These are phyloP conservation scores for Dactylellina drechsleri DNA, from an alignment of 2,329 filamentous ascomycete genomes.

Conservation along the genomic window DNA sequence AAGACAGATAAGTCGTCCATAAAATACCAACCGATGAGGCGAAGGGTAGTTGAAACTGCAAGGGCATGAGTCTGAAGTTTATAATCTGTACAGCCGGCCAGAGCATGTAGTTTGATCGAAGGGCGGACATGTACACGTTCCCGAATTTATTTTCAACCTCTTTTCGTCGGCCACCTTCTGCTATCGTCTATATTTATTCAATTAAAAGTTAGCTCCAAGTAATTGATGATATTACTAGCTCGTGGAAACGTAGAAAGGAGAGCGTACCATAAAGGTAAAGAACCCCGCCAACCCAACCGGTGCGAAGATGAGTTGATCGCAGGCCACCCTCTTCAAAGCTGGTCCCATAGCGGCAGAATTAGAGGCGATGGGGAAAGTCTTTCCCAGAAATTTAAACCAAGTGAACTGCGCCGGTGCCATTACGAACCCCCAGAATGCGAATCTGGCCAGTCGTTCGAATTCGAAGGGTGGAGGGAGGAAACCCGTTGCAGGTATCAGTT, in stretches of 20 bases:
- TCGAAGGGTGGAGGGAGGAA: slow-evolving; percentile 83
- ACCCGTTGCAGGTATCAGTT: slow-evolving; percentile 74
- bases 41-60: slow-evolving; percentile 96
- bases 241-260: background rate
- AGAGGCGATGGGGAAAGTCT: slow-evolving; percentile 79
- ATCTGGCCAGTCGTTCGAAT: slow-evolving; percentile 90
- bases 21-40: slow-evolving; percentile 95
- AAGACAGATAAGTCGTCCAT: slow-evolving; percentile 95
- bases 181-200: slow-evolving; percentile 69
- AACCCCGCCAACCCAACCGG: slow-evolving; percentile 87
- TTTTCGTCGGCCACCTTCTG: slow-evolving; percentile 86
- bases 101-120: slow-evolving; percentile 94
- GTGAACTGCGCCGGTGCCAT: slow-evolving; percentile 96
- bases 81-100: slow-evolving; percentile 97
- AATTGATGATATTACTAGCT: background rate
- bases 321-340: slow-evolving; percentile 86
- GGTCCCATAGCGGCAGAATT: slow-evolving; percentile 72
- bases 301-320: slow-evolving; percentile 93
- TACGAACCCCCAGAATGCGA: slow-evolving; percentile 91
- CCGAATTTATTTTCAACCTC: slow-evolving; percentile 85
- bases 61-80: slow-evolving; percentile 94
- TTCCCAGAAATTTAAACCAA: slow-evolving; percentile 89
- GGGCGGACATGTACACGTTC: slow-evolving; percentile 90
- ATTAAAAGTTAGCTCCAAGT: background rate
- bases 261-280: slow-evolving; percentile 82